Conservation (phyloP, 768 basidiomycete genomes). For the Lanmaoa rubissima region DNA sequence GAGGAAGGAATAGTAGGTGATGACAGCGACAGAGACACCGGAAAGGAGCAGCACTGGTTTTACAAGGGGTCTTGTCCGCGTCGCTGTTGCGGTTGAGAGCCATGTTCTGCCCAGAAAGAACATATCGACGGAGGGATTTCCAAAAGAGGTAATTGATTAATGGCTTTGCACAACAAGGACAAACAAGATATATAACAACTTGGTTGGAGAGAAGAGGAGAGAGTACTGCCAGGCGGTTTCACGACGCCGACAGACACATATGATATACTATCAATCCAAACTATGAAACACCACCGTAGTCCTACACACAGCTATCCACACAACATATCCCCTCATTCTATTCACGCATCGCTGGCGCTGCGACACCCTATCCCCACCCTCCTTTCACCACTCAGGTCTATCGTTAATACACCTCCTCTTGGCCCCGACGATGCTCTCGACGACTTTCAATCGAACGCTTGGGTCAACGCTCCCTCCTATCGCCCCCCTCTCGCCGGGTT, state of each 20-base stretch:
- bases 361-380: conserved; percentile 28
- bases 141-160: conserved; percentile 17
- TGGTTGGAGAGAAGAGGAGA: no score
- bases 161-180: conserved; percentile 21
- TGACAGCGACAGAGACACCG: conserved; percentile 40
- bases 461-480: conserved; percentile 8
- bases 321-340: not conserved
- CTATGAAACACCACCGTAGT: conserved; percentile 29
- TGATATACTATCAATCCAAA: not conserved
- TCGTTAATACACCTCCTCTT: conserved; percentile 2
- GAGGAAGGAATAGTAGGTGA: conserved; percentile 53
- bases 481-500: conserved; percentile 25
- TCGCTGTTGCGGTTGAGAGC: not conserved
- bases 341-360: conserved; percentile 33
- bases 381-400: conserved; percentile 26
- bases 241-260: conserved; percentile 1
- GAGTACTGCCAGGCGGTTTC: not conserved
- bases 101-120: conserved; percentile 3
- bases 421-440: conserved; percentile 5
- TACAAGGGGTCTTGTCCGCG: not conserved
- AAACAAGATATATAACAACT: conserved; percentile 21
- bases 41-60: conserved; percentile 31
- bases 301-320: conserved; percentile 25
- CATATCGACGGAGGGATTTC: conserved; percentile 12
- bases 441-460: conserved; percentile 34